phyloP scores from a whole-genome alignment of 139 green algal genomes.

The Chlorella sp. region DNA sequence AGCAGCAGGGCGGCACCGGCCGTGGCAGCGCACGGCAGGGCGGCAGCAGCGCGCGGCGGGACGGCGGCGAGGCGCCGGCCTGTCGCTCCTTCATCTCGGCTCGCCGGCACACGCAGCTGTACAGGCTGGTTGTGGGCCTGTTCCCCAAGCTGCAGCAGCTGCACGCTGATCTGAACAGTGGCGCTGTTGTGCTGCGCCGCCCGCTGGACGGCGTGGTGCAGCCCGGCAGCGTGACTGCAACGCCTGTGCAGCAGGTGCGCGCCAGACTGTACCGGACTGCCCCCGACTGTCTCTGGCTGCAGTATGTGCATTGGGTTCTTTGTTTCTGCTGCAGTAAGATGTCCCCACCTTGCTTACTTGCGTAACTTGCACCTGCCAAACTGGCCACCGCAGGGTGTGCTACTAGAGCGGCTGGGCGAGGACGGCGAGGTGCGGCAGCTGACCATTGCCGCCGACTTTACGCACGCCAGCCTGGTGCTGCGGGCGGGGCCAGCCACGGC shows the following conservation, averaged over 20 bases:
- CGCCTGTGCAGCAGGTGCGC: background rate
- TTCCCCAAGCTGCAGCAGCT: slow-evolving; percentile 39
- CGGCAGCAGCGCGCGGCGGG: background rate
- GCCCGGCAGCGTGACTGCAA: background rate
- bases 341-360: no score
- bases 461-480: slow-evolving; percentile 34
- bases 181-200: background rate
- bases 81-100: slow-evolving; percentile 25
- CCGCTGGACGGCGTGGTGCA: background rate
- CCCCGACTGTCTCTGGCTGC: background rate
- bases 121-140: slow-evolving; percentile 25
- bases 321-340: no score
- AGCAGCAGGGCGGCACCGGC: background rate
- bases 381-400: slow-evolving; percentile 16
- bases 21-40: slow-evolving; percentile 6
- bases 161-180: slow-evolving; percentile 11
- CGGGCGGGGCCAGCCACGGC: background rate
- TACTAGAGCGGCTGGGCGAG: slow-evolving; percentile 25
- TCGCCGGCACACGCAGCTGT: slow-evolving; percentile 26
- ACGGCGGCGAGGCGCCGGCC: background rate
- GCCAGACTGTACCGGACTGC: no score
- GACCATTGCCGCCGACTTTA: slow-evolving; percentile 27
- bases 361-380: no score
- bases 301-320: background rate
- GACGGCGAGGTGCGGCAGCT: background rate